Evolutionary conservation across 768 basidiomycete species (phyloP).

Genomic region (Strobilomyces echinocephalus): DNA sequence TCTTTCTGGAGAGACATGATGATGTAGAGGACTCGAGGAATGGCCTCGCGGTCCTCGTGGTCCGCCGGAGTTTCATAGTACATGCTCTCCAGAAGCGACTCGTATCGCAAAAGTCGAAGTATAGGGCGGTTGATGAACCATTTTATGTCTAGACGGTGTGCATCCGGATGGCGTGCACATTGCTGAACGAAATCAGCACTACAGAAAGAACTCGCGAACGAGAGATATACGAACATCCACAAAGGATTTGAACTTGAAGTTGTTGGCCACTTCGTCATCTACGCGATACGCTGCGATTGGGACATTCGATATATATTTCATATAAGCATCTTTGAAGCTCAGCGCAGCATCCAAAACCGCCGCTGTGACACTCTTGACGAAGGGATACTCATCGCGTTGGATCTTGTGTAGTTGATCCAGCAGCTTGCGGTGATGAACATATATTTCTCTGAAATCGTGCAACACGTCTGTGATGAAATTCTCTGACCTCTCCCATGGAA

Average conservation of each 20-base stretch:
- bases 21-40: conserved; percentile 82
- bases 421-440: conserved; percentile 67
- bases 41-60: conserved; percentile 77
- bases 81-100: conserved; percentile 76
- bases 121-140: conserved; percentile 91
- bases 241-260: conserved; percentile 74
- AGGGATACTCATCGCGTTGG: conserved; percentile 83
- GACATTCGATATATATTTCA: conserved; percentile 91
- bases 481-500: conserved; percentile 63
- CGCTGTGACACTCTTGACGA: conserved; percentile 75
- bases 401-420: conserved; percentile 80
- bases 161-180: conserved; percentile 62
- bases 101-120: conserved; percentile 83
- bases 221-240: conserved; percentile 56
- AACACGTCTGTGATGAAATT: conserved; percentile 84
- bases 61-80: conserved; percentile 66
- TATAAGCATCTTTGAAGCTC: conserved; percentile 88
- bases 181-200: conserved; percentile 27
- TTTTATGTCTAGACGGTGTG: conserved; percentile 86
- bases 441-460: conserved; percentile 78
- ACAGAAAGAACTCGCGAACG: neutral
- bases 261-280: conserved; percentile 82
- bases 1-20: conserved; percentile 85
- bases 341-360: conserved; percentile 84
- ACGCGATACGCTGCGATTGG: conserved; percentile 87